Percentiles rank a stretch among this genome's conserved stretches.
phyloP scores from a whole-genome alignment of 306 rosid genomes.

The Erythrophleum fordii region DNA sequence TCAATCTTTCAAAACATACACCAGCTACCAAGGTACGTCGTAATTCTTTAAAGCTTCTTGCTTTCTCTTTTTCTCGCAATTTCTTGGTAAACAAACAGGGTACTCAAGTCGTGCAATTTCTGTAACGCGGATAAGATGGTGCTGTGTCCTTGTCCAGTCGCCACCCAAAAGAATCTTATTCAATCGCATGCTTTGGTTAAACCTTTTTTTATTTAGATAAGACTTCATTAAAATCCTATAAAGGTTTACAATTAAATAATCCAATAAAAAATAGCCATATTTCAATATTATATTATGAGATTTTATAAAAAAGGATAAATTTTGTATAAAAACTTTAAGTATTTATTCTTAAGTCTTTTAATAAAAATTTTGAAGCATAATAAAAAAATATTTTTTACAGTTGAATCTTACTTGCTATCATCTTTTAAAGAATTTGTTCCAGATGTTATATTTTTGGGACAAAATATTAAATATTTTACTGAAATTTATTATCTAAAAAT shows the following conservation, averaged over 20 bases:
- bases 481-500: too few species aligned
- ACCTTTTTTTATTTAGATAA: background rate
- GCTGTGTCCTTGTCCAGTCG: constrained; percentile 48
- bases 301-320: too few species aligned
- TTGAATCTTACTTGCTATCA: background rate
- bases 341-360: too few species aligned
- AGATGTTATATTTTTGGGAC: background rate
- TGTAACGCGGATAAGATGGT: constrained; percentile 40
- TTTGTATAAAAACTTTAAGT: too few species aligned
- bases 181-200: constrained; percentile 49
- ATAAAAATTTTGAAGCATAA: background rate
- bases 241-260: background rate
- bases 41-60: background rate
- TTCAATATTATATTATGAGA: too few species aligned
- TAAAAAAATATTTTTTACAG: background rate
- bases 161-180: constrained; percentile 43
- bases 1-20: background rate
- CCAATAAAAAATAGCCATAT: background rate
- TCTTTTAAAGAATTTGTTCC: background rate
- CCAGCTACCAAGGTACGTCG: background rate
- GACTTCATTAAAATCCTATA: background rate
- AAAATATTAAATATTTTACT: background rate
- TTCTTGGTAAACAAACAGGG: constrained; percentile 37
- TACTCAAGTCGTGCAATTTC: constrained; percentile 3
- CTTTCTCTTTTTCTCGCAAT: background rate